phyloP scores from a whole-genome alignment of 148 eudicot genomes.

The Vaccinium macrocarpon region DNA sequence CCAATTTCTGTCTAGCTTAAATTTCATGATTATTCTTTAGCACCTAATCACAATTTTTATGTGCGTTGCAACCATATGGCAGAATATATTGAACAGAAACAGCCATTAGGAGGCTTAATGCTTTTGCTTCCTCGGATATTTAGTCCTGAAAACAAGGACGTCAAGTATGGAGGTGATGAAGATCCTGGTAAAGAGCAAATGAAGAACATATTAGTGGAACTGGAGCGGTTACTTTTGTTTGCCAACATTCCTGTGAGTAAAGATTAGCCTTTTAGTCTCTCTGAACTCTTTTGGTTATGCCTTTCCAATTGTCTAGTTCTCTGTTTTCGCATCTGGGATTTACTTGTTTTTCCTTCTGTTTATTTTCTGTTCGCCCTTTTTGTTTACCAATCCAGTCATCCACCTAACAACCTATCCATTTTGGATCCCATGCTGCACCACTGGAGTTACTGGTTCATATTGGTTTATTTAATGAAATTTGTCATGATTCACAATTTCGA shows the following conservation, averaged over 20 bases:
- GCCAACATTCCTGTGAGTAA: constrained; percentile 82
- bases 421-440: neutral
- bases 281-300: neutral
- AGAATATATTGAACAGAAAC: constrained; percentile 73
- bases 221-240: constrained; percentile 77
- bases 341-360: neutral
- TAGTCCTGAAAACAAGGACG: constrained; percentile 40
- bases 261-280: neutral
- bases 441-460: neutral
- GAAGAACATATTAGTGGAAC: constrained; percentile 49
- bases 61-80: constrained; percentile 20
- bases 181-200: constrained; percentile 32
- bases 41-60: constrained; percentile 8
- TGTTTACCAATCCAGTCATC: neutral
- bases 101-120: constrained; percentile 81
- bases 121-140: constrained; percentile 78
- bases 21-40: constrained; percentile 6
- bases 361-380: neutral
- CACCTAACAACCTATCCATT: neutral
- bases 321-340: neutral
- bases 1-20: neutral
- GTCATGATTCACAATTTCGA: neutral
- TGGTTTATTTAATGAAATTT: neutral
- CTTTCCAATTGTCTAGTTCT: neutral
- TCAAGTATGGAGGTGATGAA: constrained; percentile 33